Evolutionary conservation across 306 rosid species (phyloP), one percentile per base, ranked within the genome.

Genomic region (Senna tora): DNA sequence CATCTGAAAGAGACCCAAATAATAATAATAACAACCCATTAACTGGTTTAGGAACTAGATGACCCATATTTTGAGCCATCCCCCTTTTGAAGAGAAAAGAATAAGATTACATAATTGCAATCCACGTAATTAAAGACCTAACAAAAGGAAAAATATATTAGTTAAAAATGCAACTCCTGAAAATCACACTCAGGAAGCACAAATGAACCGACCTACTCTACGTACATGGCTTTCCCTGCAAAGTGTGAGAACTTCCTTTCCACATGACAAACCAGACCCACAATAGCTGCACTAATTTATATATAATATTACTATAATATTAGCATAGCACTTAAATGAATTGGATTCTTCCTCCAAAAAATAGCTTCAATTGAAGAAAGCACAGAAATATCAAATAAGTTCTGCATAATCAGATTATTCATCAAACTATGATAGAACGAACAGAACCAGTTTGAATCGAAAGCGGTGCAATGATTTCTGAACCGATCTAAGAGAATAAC

Each of bases 231-330:
- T 73, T 80, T 80, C 84, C 68, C 57, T 82, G 72, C 60, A 71
- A 59, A 89, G 77, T 0, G 96, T 89, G 80, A 93, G 87, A 84
- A 74, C 69, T 72, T 86, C 97, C 71, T 78, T 85, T 59, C 94
- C 96, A 43, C 73, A 78, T 0, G 92, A 80, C 6, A 79, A 77
- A 82, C 82, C 71, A 17, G 78, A 84, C 67, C 86, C 75, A 13
- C 98, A 91, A 51, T 16, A 75, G 72, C 98, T 91, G 96, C 77
- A 64, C 30, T 25, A 25, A 25, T 3, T 53, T 17, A 16, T 36
- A 39, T 14, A 17, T 36, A n/a, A n/a, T n/a, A n/a, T n/a, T n/a
- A n/a, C n/a, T n/a, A n/a, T n/a, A n/a, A n/a, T n/a, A 39, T 42
- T 11, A 6, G 19, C 21, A 41, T 16, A 25, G 33, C 22, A 47